Conservation (phyloP, 768 basidiomycete species). For the Termitomyces sp. region DNA sequence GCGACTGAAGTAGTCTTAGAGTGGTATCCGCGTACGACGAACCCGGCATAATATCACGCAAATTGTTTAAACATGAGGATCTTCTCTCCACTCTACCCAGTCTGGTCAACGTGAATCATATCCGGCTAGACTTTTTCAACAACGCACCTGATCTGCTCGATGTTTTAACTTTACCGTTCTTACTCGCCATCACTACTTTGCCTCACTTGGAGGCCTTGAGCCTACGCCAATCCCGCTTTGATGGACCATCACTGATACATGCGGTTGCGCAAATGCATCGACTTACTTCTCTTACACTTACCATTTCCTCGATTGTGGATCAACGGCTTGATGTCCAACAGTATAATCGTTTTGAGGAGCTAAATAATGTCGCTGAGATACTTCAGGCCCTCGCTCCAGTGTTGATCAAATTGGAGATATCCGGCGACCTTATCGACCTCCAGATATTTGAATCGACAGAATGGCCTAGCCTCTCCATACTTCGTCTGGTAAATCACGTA, state of each 20-base stretch:
- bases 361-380: neutral
- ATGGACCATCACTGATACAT: neutral
- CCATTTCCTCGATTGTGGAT: neutral
- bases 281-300: neutral
- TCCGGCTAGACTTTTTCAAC: neutral
- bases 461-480: neutral
- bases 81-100: too few relatives aligned
- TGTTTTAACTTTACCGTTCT: neutral
- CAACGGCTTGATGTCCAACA: neutral
- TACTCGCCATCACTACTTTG: neutral
- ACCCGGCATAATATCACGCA: too few relatives aligned
- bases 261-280: neutral
- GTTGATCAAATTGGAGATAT: neutral
- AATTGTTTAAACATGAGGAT: too few relatives aligned
- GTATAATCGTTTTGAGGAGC: neutral
- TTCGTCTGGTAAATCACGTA: constrained; percentile 4
- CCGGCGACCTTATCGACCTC: neutral
- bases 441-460: neutral
- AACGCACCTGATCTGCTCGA: neutral
- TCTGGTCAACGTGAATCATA: neutral
- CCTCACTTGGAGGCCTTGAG: neutral
- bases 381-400: neutral
- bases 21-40: neutral
- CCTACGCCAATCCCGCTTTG: neutral
- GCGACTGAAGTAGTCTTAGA: neutral